A percentile compares a stretch with the other conserved stretches of the same genome.
Conservation (phyloP, 2,329 filamentous ascomycete genomes). For the Ophiostoma novo-ulmi region DNA sequence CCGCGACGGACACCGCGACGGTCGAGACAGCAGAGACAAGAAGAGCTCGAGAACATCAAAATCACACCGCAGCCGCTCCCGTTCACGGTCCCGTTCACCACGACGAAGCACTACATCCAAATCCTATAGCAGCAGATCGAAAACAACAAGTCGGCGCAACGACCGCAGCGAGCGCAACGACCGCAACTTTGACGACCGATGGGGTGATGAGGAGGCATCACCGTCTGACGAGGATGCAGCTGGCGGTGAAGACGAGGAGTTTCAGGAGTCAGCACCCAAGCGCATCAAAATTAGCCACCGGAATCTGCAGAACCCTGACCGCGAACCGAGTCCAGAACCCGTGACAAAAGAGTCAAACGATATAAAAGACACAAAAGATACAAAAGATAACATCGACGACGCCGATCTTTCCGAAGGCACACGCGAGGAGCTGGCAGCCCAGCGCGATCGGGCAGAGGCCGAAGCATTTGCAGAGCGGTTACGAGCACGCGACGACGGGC, state of each 20-base stretch:
- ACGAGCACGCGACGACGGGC: conserved; percentile 63
- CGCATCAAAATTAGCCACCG: conserved; percentile 58
- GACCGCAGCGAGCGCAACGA: conserved; percentile 39
- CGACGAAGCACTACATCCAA: conserved; percentile 32
- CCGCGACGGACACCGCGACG: not conserved
- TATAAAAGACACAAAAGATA: not conserved
- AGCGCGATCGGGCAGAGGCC: conserved; percentile 66
- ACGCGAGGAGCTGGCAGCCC: conserved; percentile 52
- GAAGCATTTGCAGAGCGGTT: conserved; percentile 76
- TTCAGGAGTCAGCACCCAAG: conserved; percentile 65
- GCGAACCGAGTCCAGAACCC: conserved; percentile 29
- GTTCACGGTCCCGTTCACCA: conserved; percentile 21
- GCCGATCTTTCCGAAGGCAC: conserved; percentile 57
- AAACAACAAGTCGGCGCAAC: conserved; percentile 39
- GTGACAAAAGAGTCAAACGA: conserved; percentile 6
- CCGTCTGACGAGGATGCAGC: conserved; percentile 34
- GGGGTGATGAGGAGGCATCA: conserved; percentile 70
- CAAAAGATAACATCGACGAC: conserved; percentile 33
- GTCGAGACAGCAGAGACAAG: conserved; percentile 21
- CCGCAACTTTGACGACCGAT: conserved; percentile 61
- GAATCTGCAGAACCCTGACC: conserved; percentile 38
- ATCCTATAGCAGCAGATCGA: conserved; percentile 36
- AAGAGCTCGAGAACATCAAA: conserved; percentile 11
- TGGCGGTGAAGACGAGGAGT: conserved; percentile 53
- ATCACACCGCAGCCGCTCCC: conserved; percentile 31